Evolutionary conservation across 2,329 filamentous ascomycete species (phyloP).

Genomic region (Bipolaris victoriae): DNA sequence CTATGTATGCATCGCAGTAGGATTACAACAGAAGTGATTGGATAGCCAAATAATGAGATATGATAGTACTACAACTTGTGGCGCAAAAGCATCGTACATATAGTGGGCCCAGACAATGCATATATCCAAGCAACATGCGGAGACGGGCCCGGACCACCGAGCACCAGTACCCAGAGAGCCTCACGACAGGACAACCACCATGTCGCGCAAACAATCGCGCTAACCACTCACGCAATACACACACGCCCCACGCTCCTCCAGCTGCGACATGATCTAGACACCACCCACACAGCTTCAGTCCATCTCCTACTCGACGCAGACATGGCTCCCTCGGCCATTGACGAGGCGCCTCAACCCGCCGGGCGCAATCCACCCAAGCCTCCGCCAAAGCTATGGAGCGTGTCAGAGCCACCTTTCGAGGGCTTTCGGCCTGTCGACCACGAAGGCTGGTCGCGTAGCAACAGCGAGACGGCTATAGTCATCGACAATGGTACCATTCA

Average conservation of each 20-base stretch:
- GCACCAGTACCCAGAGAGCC: slow-evolving; percentile 18
- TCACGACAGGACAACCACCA: slow-evolving; percentile 24
- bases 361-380: slow-evolving; percentile 61
- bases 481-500: slow-evolving; percentile 85
- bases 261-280: slow-evolving; percentile 37
- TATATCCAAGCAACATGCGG: slow-evolving; percentile 11
- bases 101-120: background rate
- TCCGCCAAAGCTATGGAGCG: slow-evolving; percentile 58
- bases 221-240: slow-evolving; percentile 10
- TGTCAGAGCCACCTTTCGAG: slow-evolving; percentile 66
- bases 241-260: slow-evolving; percentile 19
- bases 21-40: background rate
- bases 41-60: slow-evolving; percentile 11
- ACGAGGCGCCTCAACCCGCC: slow-evolving; percentile 49
- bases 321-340: slow-evolving; percentile 48
- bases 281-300: slow-evolving; percentile 13
- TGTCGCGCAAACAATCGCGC: slow-evolving; percentile 25
- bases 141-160: slow-evolving; percentile 34
- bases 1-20: background rate
- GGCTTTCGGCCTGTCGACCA: slow-evolving; percentile 63
- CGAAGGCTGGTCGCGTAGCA: slow-evolving; percentile 75
- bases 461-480: slow-evolving; percentile 74
- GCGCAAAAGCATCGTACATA: background rate
- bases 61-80: background rate
- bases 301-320: slow-evolving; percentile 17